These are phyloP conservation scores for Articulospora tetracladia DNA, from an alignment of 495 filamentous ascomycete species.

Conservation along the genomic window DNA sequence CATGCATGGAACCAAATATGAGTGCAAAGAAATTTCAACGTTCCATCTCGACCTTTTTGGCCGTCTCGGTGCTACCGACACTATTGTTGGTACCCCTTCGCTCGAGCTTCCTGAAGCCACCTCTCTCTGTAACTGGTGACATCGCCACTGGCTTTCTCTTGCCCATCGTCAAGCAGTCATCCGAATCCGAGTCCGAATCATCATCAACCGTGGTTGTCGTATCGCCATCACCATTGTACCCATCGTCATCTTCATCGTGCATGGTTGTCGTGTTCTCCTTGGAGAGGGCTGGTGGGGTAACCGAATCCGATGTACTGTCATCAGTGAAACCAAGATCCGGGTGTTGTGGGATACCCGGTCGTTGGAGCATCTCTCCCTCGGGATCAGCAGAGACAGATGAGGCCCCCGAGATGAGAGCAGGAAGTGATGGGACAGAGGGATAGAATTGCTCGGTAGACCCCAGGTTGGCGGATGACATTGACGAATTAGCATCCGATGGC, in stretches of 20 bases:
- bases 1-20: background rate
- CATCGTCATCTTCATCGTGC: slow-evolving; percentile 44
- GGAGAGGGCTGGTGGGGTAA: slow-evolving; percentile 41
- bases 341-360: slow-evolving; percentile 38
- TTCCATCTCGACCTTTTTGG: slow-evolving; percentile 43
- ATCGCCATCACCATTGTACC: slow-evolving; percentile 45
- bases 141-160: slow-evolving; percentile 33
- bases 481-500: slow-evolving; percentile 50
- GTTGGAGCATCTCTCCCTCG: slow-evolving; percentile 49
- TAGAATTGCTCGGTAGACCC: slow-evolving; percentile 54
- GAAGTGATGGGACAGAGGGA: slow-evolving; percentile 73
- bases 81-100: slow-evolving; percentile 49
- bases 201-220: slow-evolving; percentile 31
- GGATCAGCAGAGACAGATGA: slow-evolving; percentile 67
- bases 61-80: slow-evolving; percentile 51
- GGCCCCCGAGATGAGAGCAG: slow-evolving; percentile 74
- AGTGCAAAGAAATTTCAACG: slow-evolving; percentile 3
- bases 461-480: slow-evolving; percentile 52
- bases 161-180: slow-evolving; percentile 50
- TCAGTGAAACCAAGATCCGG: slow-evolving; percentile 24
- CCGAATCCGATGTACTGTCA: slow-evolving; percentile 45
- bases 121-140: background rate
- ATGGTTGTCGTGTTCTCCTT: slow-evolving; percentile 26
- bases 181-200: slow-evolving; percentile 52
- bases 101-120: slow-evolving; percentile 17